Conservation (phyloP, 208 protist species). For the Lotmaria passim region DNA sequence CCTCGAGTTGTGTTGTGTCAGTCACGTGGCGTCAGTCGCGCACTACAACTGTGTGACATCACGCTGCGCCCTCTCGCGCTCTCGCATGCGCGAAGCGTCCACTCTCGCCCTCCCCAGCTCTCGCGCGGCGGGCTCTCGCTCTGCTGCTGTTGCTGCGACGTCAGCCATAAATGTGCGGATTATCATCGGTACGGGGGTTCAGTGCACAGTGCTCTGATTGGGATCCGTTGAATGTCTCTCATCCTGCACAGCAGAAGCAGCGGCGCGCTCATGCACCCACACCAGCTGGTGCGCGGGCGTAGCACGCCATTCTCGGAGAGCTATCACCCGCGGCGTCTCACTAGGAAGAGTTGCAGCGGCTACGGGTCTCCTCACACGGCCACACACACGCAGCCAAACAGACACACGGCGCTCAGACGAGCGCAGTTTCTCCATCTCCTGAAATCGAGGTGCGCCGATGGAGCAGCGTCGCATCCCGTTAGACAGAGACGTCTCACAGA, state of each 20-base stretch:
- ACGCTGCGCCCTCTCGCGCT: not conserved
- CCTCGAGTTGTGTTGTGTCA: conserved; percentile 22
- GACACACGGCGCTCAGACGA: not conserved
- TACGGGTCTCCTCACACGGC: not conserved
- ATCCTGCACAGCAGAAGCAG: conserved; percentile 2
- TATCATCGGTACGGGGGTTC: conserved; percentile 5
- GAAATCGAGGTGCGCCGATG: conserved; percentile 27
- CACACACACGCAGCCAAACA: no score
- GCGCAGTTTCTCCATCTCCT: conserved; percentile 6
- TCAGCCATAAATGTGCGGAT: conserved; percentile 2
- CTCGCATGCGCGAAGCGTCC: no score
- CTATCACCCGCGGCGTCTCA: not conserved
- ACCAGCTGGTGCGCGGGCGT: not conserved
- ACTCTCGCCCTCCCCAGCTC: not conserved
- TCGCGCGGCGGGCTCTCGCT: not conserved
- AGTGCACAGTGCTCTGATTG: conserved; percentile 7
- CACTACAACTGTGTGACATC: conserved; percentile 25
- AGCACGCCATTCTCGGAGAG: not conserved
- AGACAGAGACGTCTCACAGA: conserved; percentile 19
- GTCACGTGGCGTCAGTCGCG: conserved; percentile 30
- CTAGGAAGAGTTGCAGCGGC: not conserved
- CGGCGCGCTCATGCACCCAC: no score
- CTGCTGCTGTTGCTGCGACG: no score
- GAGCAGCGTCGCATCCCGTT: conserved; percentile 20
- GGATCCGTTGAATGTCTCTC: conserved; percentile 7